Base-by-base conservation (phyloP, 2,329 filamentous ascomycete genomes). In the Fusarium concolor region DNA sequence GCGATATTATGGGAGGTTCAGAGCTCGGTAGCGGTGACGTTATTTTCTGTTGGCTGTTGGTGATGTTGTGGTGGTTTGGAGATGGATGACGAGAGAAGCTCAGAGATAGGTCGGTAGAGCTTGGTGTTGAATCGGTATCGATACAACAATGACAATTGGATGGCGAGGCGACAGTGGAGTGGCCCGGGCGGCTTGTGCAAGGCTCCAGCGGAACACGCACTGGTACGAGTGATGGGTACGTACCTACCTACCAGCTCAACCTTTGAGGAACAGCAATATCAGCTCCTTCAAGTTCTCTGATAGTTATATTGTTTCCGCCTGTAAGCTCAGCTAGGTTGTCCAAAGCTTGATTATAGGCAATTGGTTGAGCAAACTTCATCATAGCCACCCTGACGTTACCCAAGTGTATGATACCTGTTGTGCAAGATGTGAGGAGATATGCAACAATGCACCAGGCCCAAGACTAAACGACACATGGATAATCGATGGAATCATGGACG, bases 171-270 rank as follows among this genome's bases (percentile, higher is more conserved):
- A 67, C 58, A 64, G 62, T 67, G 65, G 72, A 56, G 56, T 24
- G 33, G 29, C 26, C 47, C 55, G 47, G 60, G 61, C 49, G 54
- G 31, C 35, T 43, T 51, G 64, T 71, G 67, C 74, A 75, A 76
- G 73, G 75, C 75, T 76, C 71, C 75, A 74, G 68, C 71, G 66
- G 71, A 64, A 75, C 73, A 74, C 74, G 75, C 74, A 75, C 68
- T 72, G 55, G 35, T 35, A 17, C 22, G 18, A 20, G 15, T 5
- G 15, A 45, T 5, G 10, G 29, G 29, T 52, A 60, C 52, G 58
- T 62, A 53, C 56, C 58, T 44, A 24, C 22, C 22, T 24, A 24
- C 22, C 22, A 24, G 22, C 22, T 24, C 22, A 24, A 24, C 22
- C 22, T 24, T 24, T 31, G 14, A 15, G 14, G 12, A 33, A 33